These are phyloP conservation scores for Chrysosporium keratinophilum DNA, from an alignment of 2,329 filamentous ascomycete genomes.

Conservation along the genomic window DNA sequence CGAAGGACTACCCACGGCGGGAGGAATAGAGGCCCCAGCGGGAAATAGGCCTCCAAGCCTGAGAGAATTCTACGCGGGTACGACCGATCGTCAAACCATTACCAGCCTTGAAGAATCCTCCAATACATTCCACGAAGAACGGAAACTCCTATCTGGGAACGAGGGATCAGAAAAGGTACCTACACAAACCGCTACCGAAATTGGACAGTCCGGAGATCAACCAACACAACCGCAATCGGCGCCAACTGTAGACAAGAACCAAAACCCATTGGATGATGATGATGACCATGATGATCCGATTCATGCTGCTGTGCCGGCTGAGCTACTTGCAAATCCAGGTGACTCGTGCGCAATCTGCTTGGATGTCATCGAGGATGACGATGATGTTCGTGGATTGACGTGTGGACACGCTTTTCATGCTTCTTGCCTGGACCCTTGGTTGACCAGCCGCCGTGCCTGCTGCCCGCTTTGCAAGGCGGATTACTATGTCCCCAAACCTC, in stretches of 20 bases:
- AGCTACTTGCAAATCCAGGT: conserved; percentile 69
- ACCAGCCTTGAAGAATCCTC: conserved; percentile 41
- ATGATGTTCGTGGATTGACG: conserved; percentile 84
- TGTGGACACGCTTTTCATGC: conserved; percentile 99
- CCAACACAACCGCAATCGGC: not conserved
- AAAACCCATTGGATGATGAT: conserved; percentile 27
- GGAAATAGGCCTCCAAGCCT: conserved; percentile 62
- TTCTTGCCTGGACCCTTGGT: conserved; percentile 89
- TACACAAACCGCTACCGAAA: not conserved
- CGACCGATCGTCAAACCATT: conserved; percentile 38
- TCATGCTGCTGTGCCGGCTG: conserved; percentile 67
- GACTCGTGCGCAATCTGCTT: conserved; percentile 96
- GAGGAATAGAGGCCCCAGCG: conserved; percentile 65
- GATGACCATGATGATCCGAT: conserved; percentile 73
- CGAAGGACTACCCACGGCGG: conserved; percentile 70
- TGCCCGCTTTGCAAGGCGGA: conserved; percentile 97
- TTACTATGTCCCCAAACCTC: conserved; percentile 89
- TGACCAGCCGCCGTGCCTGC: conserved; percentile 86
- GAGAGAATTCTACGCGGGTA: conserved; percentile 34
- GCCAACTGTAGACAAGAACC: not conserved
- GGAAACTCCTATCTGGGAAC: conserved; percentile 16
- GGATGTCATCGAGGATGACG: conserved; percentile 85
- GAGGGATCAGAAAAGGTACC: conserved; percentile 15
- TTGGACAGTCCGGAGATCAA: not conserved
- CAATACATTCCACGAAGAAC: conserved; percentile 40